Conservation (phyloP, 2,329 filamentous ascomycete genomes). For the Xylariales sp. region DNA sequence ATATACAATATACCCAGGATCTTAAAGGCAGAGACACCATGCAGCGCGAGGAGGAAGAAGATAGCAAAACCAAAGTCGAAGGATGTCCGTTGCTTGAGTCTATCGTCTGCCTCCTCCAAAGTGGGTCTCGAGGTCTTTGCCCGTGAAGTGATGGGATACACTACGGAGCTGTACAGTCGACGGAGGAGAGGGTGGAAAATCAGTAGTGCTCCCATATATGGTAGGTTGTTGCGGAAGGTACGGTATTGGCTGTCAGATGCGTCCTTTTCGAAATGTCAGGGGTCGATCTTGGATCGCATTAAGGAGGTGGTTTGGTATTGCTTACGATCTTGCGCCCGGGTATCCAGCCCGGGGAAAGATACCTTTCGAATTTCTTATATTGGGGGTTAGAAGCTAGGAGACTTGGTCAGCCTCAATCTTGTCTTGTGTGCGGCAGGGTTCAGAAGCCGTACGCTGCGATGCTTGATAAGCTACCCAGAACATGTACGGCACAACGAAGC, state of each 20-base stretch:
- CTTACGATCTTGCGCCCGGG: slow-evolving; percentile 81
- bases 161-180: slow-evolving; percentile 59
- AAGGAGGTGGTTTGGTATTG: slow-evolving; percentile 8
- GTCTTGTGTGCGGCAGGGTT: slow-evolving; percentile 17
- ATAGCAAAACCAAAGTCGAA: slow-evolving; percentile 83
- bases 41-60: slow-evolving; percentile 71
- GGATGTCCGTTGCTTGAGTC: slow-evolving; percentile 64
- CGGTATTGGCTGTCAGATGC: slow-evolving; percentile 85
- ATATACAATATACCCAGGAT: slow-evolving; percentile 72
- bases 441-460: slow-evolving; percentile 73
- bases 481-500: slow-evolving; percentile 72
- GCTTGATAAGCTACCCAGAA: slow-evolving; percentile 85
- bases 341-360: slow-evolving; percentile 82
- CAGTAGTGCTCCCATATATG: slow-evolving; percentile 70
- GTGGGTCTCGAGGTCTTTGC: slow-evolving; percentile 24
- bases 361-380: slow-evolving; percentile 67
- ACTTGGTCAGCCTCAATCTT: slow-evolving; percentile 13
- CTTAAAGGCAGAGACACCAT: slow-evolving; percentile 83
- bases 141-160: slow-evolving; percentile 33
- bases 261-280: slow-evolving; percentile 55
- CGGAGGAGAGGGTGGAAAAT: slow-evolving; percentile 76
- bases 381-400: slow-evolving; percentile 70
- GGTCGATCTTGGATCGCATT: slow-evolving; percentile 6
- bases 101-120: slow-evolving; percentile 44
- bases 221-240: slow-evolving; percentile 80